A percentile compares a stretch with the other conserved stretches of the same genome.
Conservation (phyloP, 1,139 yeast genomes). For the Pichia sp. region DNA sequence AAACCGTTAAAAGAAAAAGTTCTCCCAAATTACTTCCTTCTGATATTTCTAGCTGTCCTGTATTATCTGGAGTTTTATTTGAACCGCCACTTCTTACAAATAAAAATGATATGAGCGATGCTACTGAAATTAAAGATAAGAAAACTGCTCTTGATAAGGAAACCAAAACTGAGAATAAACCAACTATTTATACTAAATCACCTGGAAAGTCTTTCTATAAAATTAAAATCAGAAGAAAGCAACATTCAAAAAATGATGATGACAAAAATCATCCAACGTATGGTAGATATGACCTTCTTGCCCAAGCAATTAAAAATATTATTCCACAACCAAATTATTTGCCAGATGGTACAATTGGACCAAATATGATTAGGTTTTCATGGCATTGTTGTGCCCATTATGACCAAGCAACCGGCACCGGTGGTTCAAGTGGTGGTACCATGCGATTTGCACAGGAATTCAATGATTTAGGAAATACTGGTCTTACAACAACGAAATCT, state of each 20-base stretch:
- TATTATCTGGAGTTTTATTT: slow-evolving; percentile 5
- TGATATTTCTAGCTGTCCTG: slow-evolving; percentile 6
- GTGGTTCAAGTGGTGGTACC: slow-evolving; percentile 69
- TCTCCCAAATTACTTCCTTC: background rate
- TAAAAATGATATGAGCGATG: no score
- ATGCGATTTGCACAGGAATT: slow-evolving; percentile 49
- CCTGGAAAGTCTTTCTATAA: slow-evolving; percentile 19
- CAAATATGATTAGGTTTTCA: slow-evolving; percentile 54
- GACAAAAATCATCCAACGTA: slow-evolving; percentile 20
- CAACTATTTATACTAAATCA: no score
- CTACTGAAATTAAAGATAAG: no score
- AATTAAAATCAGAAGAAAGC: slow-evolving; percentile 23
- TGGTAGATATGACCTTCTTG: slow-evolving; percentile 26
- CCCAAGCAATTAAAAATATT: slow-evolving; percentile 24
- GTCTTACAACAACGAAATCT: slow-evolving; percentile 50
- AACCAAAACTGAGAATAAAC: background rate
- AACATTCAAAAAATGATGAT: slow-evolving; percentile 9
- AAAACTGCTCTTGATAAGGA: no score
- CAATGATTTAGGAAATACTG: slow-evolving; percentile 50
- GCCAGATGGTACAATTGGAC: slow-evolving; percentile 57
- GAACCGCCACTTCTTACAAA: background rate
- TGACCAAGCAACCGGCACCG: slow-evolving; percentile 47
- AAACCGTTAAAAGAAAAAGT: slow-evolving; percentile 6
- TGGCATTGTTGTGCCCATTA: slow-evolving; percentile 73
- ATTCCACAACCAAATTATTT: slow-evolving; percentile 36